phyloP scores from a whole-genome alignment of 2,329 filamentous ascomycete genomes.

The Ophiocordyceps polyrhachis-furcata region DNA sequence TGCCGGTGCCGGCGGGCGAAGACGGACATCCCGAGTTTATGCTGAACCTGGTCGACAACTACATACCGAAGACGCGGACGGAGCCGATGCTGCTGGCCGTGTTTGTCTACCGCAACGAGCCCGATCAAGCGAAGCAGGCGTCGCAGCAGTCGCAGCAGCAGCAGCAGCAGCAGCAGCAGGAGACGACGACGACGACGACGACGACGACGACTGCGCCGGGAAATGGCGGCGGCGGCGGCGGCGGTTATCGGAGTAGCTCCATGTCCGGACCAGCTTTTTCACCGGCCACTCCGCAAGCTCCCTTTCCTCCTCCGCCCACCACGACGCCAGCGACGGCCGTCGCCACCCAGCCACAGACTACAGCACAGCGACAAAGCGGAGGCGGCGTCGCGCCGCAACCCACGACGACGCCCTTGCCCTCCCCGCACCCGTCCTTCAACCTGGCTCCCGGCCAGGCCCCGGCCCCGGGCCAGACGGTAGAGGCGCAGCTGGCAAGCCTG shows the following conservation, averaged over 20 bases:
- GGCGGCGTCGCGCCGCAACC: constrained; percentile 8
- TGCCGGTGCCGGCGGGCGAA: constrained; percentile 61
- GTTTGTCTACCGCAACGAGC: constrained; percentile 59
- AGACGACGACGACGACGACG: background rate
- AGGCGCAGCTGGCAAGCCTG: constrained; percentile 32
- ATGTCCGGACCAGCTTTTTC: constrained; percentile 34
- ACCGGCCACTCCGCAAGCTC: constrained; percentile 25
- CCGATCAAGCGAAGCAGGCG: constrained; percentile 13
- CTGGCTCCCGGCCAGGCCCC: background rate
- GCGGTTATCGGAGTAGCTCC: constrained; percentile 24
- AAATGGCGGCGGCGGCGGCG: background rate
- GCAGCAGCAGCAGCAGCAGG: background rate
- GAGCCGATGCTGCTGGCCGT: constrained; percentile 69
- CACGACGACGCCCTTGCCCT: constrained; percentile 16
- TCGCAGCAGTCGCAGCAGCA: constrained; percentile 6
- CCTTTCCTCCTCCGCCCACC: constrained; percentile 7
- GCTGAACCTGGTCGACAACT: constrained; percentile 70
- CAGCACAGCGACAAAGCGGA: constrained; percentile 1
- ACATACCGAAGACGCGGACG: constrained; percentile 49
- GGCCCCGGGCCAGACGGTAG: constrained; percentile 7
- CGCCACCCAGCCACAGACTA: constrained; percentile 14
- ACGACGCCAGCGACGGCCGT: background rate
- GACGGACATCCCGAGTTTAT: constrained; percentile 67
- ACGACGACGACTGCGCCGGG: background rate
- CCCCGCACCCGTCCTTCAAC: constrained; percentile 14